Base-by-base conservation (phyloP, 306 rosid species). In the Clitoria ternatea region DNA sequence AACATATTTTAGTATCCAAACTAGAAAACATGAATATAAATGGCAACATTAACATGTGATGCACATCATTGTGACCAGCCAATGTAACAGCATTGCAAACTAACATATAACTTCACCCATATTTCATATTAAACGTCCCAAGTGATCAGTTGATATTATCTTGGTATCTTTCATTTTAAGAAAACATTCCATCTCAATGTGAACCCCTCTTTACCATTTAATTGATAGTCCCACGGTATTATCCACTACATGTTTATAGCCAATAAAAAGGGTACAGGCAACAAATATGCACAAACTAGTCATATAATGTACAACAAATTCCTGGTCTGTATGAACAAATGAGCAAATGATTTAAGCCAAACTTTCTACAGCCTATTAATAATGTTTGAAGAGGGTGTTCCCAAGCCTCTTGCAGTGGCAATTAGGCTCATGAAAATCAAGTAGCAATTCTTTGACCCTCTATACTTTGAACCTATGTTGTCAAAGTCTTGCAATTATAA, bases 291-390 rank as follows among this genome's bases (percentile, higher is more conserved):
- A 43, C 60, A 2, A 64, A 65, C 69, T 70, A 57, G 60, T 52
- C 12, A 39, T 69, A 17, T 70, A 82, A 78, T 75, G 75, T 75
- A 82, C 83, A 79, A 77, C 73, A 74, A 70, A 65, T 70, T 70
- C 54, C 42, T n/a, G 29, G 74, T 79, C 56, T 57, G 67, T 70
- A 83, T 71, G 27, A 71, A 75, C 87, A 79, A 70, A 65, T 74
- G 66, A 59, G 57, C 45, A 75, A 78, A 63, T 49, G 45, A 71
- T 53, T 61, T 62, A 83, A 72, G 72, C 55, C 75, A 83, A 79
- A 79, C 74, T 75, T 79, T 71, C 79, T 75, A 71, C 73, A 79
- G 37, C 66, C 81, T 75, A 75, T 33, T 52, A 15, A 70, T 60
- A 64, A 70, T 11, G 19, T 69, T 29, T 36, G 45, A 35, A 45